Evolutionary conservation across 768 basidiomycete genomes (phyloP).

Genomic region (Lanmaoa rubissima): DNA sequence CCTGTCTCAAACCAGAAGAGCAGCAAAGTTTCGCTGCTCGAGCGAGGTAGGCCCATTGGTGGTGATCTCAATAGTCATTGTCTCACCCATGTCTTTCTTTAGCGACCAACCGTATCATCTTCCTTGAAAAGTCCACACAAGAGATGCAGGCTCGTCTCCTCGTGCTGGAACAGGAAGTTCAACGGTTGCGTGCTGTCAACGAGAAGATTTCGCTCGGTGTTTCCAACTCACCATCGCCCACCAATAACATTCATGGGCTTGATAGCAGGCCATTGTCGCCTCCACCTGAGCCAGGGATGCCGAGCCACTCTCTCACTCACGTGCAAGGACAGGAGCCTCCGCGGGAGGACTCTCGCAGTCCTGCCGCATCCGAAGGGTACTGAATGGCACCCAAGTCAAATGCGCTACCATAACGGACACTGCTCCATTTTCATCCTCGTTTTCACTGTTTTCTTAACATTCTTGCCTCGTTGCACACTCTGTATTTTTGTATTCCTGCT

Average conservation of each 20-base stretch:
- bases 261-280: conserved; percentile 60
- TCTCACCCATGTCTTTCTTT: conserved; percentile 15
- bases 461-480: conserved; percentile 32
- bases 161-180: conserved; percentile 65
- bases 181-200: conserved; percentile 69
- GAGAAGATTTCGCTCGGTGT: conserved; percentile 78
- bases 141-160: conserved; percentile 68
- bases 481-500: conserved; percentile 35
- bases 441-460: conserved; percentile 29
- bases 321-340: conserved; percentile 60
- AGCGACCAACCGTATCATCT: conserved; percentile 80
- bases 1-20: conserved; percentile 88
- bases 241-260: conserved; percentile 39
- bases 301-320: conserved; percentile 50
- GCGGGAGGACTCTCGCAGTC: conserved; percentile 57
- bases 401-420: conserved; percentile 25
- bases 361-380: conserved; percentile 32
- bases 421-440: conserved; percentile 35
- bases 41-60: conserved; percentile 61
- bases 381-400: conserved; percentile 22
- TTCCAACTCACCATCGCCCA: conserved; percentile 55
- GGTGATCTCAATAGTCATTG: not conserved
- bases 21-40: conserved; percentile 85
- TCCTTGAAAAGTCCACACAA: conserved; percentile 69
- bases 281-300: conserved; percentile 53